A percentile compares a stretch with the other conserved stretches of the same genome.
phyloP scores from a whole-genome alignment of 2,329 filamentous ascomycete genomes.

The Nigrospora osmanthi region DNA sequence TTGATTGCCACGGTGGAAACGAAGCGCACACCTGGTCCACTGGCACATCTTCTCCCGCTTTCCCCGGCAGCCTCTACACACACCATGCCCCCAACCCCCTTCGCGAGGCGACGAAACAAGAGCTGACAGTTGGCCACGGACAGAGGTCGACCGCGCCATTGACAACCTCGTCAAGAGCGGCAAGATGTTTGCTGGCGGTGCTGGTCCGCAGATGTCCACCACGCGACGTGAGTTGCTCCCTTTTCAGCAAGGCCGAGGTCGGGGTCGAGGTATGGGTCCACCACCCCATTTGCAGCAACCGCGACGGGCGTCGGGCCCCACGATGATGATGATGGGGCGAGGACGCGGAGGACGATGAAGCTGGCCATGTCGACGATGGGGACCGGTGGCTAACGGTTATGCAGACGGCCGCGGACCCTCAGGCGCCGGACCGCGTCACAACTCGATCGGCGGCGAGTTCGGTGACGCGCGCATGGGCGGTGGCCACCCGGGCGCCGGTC shows the following conservation, averaged over 20 bases:
- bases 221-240: constrained; percentile 74
- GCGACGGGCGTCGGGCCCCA: constrained; percentile 9
- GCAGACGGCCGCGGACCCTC: constrained; percentile 65
- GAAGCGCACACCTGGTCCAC: neutral
- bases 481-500: constrained; percentile 35
- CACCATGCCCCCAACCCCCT: constrained; percentile 1
- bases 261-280: too few species aligned
- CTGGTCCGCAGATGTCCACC: constrained; percentile 25
- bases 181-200: constrained; percentile 64
- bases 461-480: constrained; percentile 62
- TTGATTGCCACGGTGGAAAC: constrained; percentile 4
- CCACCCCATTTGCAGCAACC: too few species aligned
- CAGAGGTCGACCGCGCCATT: constrained; percentile 92
- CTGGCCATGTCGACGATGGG: neutral
- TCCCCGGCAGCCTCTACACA: neutral
- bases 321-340: too few species aligned
- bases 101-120: constrained; percentile 3
- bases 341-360: too few species aligned
- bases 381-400: constrained; percentile 14
- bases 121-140: constrained; percentile 16
- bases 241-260: constrained; percentile 23
- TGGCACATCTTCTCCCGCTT: too few species aligned
- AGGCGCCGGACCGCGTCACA: constrained; percentile 48
- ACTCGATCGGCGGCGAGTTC: constrained; percentile 81
- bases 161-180: constrained; percentile 96